Conservation (phyloP, 1,284 basidiomycete genomes). For the Malassezia brasiliensis region DNA sequence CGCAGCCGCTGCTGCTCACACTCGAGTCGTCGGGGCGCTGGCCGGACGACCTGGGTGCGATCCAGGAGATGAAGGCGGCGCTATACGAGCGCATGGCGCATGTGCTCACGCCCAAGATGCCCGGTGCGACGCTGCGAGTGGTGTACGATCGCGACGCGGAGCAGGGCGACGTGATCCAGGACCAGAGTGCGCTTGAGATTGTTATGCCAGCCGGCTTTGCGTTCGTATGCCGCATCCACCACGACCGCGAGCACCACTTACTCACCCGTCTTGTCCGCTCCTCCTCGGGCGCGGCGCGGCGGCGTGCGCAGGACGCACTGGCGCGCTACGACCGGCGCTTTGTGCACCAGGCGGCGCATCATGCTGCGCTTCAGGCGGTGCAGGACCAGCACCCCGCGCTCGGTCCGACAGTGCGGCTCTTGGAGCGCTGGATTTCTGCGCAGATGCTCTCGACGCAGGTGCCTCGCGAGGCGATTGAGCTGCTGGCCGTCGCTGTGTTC, state of each 20-base stretch:
- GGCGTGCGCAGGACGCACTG: slow-evolving; percentile 59
- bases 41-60: slow-evolving; percentile 86
- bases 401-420: slow-evolving; percentile 70
- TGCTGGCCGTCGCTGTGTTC: slow-evolving; percentile 63
- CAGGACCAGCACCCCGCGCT: slow-evolving; percentile 71
- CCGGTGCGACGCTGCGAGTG: slow-evolving; percentile 16
- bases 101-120: slow-evolving; percentile 26
- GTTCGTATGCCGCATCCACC: slow-evolving; percentile 72
- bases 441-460: slow-evolving; percentile 72
- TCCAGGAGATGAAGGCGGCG: slow-evolving; percentile 90
- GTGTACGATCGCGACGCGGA: slow-evolving; percentile 52
- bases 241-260: slow-evolving; percentile 72
- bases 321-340: slow-evolving; percentile 63
- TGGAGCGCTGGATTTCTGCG: slow-evolving; percentile 82
- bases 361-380: slow-evolving; percentile 69
- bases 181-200: slow-evolving; percentile 67
- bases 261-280: slow-evolving; percentile 59
- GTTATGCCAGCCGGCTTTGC: slow-evolving; percentile 74
- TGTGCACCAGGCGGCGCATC: slow-evolving; percentile 69
- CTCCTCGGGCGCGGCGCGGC: slow-evolving; percentile 47
- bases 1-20: slow-evolving; percentile 51
- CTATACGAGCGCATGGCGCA: slow-evolving; percentile 52
- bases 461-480: slow-evolving; percentile 69
- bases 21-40: slow-evolving; percentile 72
- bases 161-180: slow-evolving; percentile 53